Evolutionary conservation across 1,284 basidiomycete species (phyloP).

Genomic region (Ustilago curta): DNA sequence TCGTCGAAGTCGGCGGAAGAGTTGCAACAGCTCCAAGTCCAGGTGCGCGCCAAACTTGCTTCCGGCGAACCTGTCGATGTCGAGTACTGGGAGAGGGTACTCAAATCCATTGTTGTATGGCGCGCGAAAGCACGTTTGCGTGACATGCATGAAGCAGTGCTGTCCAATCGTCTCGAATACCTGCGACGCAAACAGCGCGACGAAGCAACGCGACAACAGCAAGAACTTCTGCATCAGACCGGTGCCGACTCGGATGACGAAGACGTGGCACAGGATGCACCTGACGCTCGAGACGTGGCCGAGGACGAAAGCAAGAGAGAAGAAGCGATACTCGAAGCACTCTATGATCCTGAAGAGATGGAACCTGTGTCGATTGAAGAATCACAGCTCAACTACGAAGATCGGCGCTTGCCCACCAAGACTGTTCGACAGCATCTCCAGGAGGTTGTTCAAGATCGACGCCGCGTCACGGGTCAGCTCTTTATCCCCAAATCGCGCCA

Average conservation of each 20-base stretch:
- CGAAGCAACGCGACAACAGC: conserved; percentile 90
- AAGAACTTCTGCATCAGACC: conserved; percentile 79
- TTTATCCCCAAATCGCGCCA: conserved; percentile 53
- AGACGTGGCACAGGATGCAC: conserved; percentile 11
- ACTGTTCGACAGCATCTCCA: conserved; percentile 46
- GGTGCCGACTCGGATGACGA: conserved; percentile 36
- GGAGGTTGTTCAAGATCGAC: conserved; percentile 49
- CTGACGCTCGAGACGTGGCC: conserved; percentile 9
- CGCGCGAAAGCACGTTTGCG: conserved; percentile 97
- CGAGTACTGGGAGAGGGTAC: conserved; percentile 95
- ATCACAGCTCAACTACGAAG: conserved; percentile 50
- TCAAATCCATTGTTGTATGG: conserved; percentile 94
- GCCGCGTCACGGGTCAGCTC: conserved; percentile 40
- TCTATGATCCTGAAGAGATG: conserved; percentile 57
- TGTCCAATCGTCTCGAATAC: conserved; percentile 93
- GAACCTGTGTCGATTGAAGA: conserved; percentile 50
- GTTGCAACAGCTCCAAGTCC: conserved; percentile 82
- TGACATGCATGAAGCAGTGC: conserved; percentile 91
- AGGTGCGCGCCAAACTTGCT: conserved; percentile 86
- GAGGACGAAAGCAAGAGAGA: conserved; percentile 75
- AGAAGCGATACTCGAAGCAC: conserved; percentile 74
- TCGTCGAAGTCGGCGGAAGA: conserved; percentile 73
- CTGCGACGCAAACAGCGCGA: conserved; percentile 93
- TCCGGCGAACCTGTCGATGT: conserved; percentile 94
- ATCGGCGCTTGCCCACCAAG: conserved; percentile 41